Evolutionary conservation across 371 early-diverging fungal species (phyloP).

Genomic region (Syncephalastrum contaminatum): DNA sequence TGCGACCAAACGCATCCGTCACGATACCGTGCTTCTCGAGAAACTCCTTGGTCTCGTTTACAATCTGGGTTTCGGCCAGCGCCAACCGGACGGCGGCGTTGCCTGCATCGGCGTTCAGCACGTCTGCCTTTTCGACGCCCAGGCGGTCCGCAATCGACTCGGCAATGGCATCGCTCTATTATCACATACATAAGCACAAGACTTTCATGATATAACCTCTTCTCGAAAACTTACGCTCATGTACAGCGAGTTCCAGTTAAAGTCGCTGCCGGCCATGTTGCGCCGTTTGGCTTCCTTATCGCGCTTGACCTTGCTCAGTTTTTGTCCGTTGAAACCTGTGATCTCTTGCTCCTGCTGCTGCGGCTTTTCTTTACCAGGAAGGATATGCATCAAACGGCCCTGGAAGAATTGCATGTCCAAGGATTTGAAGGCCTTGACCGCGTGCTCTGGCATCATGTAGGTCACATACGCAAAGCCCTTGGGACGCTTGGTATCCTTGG

Average conservation of each 20-base stretch:
- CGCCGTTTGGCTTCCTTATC: constrained; percentile 80
- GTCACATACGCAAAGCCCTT: constrained; percentile 93
- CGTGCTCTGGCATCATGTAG: constrained; percentile 90
- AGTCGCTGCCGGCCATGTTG: constrained; percentile 75
- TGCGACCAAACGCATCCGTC: constrained; percentile 73
- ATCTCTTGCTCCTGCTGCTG: constrained; percentile 62
- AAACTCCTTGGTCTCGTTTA: constrained; percentile 90
- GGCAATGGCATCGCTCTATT: constrained; percentile 86
- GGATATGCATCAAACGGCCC: constrained; percentile 87
- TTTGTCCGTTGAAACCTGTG: constrained; percentile 55
- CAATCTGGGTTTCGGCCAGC: constrained; percentile 94
- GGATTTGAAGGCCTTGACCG: constrained; percentile 79
- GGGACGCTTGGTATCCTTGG: constrained; percentile 86
- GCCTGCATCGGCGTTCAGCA: constrained; percentile 82
- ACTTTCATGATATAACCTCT: not conserved
- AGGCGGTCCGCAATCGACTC: constrained; percentile 92
- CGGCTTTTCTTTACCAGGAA: constrained; percentile 87
- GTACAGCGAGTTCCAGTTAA: constrained; percentile 94
- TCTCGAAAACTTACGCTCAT: constrained; percentile 73
- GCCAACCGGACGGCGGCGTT: constrained; percentile 94
- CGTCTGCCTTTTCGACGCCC: constrained; percentile 82
- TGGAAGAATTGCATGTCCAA: constrained; percentile 86
- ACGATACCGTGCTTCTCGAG: constrained; percentile 85
- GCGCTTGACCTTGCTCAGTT: constrained; percentile 69
- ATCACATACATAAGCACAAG: constrained; percentile 6